Base-by-base conservation (phyloP, 495 filamentous ascomycete species). In the Tuber brumale region DNA sequence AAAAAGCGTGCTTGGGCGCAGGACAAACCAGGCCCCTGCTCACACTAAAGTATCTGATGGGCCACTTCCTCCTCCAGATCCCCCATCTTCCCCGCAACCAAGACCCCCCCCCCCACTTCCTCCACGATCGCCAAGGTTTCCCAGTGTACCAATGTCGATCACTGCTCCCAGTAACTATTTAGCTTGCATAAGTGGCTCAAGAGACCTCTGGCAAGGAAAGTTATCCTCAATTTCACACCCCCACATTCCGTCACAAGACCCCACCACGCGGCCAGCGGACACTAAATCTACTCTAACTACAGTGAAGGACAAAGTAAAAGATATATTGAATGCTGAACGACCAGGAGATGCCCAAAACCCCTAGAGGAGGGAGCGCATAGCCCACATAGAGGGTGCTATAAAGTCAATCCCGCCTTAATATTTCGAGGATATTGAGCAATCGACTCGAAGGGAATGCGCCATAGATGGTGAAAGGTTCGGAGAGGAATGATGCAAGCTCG, bases 301-400 rank as follows among this genome's bases (percentile, higher is more conserved):
- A 48, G 76, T 72, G n/a, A 78, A 75, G 19, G 35, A 75, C 37
- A 79, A 71, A 51, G 51, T 72, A 39, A 70, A 70, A 35, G 76
- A 73, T 19, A 45, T 39, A 37, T 39, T 75, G 37, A 61, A 70
- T 31, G 39, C 76, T 27, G 72, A 73, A 61, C 43, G 70, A 35
- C 61, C 75, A 37, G 48, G 74, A 21, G 73, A 72, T 41, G 76
- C 70, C 35, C 74, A 76, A 27, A 79, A 78, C n/a, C 72, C 76
- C 18, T 80, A 70, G 78, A 80, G 73, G 44, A 72, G 72, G 41
- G 79, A 80, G 37, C 70, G 76, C 12, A 80, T 57, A 3, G 76
- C 78, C 35, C 48, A 70, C 46, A 46, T 79, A 57, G 61, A 73
- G 37, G 73, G 57, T 19, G 76, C 76, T 23, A 75, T 70, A 41